These are phyloP conservation scores for Sclerotinia spermophila DNA, from an alignment of 2,329 filamentous ascomycete species.

Conservation along the genomic window DNA sequence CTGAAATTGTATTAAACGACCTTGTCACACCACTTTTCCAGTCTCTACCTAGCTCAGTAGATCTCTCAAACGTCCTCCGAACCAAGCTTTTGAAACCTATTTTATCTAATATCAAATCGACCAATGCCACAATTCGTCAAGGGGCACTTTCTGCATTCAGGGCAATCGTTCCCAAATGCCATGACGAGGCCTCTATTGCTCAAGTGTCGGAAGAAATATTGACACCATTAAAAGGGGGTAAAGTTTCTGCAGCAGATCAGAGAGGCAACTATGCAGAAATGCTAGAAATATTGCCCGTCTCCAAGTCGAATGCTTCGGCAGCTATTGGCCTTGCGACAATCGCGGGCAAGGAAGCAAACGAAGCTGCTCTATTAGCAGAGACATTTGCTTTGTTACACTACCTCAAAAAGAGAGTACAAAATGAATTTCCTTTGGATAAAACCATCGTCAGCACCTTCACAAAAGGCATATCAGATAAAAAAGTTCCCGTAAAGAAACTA, in stretches of 20 bases:
- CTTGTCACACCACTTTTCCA: constrained; percentile 70
- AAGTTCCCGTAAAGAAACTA: constrained; percentile 67
- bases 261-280: constrained; percentile 79
- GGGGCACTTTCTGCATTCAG: constrained; percentile 74
- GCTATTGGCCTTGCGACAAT: constrained; percentile 63
- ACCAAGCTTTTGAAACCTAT: constrained; percentile 78
- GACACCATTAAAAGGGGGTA: constrained; percentile 74
- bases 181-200: constrained; percentile 54
- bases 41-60: constrained; percentile 65
- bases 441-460: constrained; percentile 64
- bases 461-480: constrained; percentile 86
- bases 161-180: constrained; percentile 60
- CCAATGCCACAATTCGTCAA: constrained; percentile 71
- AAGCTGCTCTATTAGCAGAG: constrained; percentile 73
- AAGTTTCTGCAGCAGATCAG: constrained; percentile 81
- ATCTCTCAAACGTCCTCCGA: constrained; percentile 71
- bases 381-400: constrained; percentile 67
- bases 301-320: constrained; percentile 59
- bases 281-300: constrained; percentile 61
- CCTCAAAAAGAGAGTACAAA: constrained; percentile 58
- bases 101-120: constrained; percentile 87
- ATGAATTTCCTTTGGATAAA: constrained; percentile 60
- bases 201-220: constrained; percentile 76
- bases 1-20: constrained; percentile 81
- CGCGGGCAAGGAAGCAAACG: constrained; percentile 83